Evolutionary conservation across 805 yeast species (phyloP).

Genomic region (Pichia californica): DNA sequence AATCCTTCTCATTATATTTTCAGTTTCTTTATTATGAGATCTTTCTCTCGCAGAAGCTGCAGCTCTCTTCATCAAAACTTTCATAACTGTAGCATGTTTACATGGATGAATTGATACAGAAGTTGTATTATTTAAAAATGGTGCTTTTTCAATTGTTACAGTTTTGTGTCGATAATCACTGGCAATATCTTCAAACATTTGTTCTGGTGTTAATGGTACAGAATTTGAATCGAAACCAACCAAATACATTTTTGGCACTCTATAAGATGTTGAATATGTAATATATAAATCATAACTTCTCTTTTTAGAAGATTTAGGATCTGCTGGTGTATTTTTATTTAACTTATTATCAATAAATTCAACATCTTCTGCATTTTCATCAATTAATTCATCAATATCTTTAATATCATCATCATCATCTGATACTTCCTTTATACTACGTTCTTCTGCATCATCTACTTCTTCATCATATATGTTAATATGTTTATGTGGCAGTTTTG

Average conservation of each 20-base stretch:
- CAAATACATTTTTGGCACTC: constrained; percentile 91
- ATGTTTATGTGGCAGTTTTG: neutral
- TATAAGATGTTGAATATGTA: constrained; percentile 86
- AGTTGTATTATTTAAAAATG: constrained; percentile 69
- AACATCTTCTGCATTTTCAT: constrained; percentile 28
- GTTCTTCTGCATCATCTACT: constrained; percentile 3
- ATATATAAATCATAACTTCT: constrained; percentile 85
- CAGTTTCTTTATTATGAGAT: constrained; percentile 21
- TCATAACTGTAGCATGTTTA: constrained; percentile 92
- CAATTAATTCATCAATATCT: constrained; percentile 35
- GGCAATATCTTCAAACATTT: constrained; percentile 93
- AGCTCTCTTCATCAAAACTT: constrained; percentile 72
- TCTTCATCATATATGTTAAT: neutral
- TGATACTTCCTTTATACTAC: constrained; percentile 10
- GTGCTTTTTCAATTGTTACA: constrained; percentile 90
- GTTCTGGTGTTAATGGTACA: constrained; percentile 74
- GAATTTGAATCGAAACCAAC: constrained; percentile 85
- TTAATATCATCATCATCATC: constrained; percentile 29
- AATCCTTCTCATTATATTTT: constrained; percentile 35
- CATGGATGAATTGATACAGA: constrained; percentile 94
- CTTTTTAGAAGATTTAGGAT: constrained; percentile 35
- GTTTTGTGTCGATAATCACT: constrained; percentile 92
- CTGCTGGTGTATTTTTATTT: constrained; percentile 30
- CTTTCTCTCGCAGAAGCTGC: constrained; percentile 36
- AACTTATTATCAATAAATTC: constrained; percentile 23